These are phyloP conservation scores for Prunus armeniaca DNA, from an alignment of 306 rosid genomes.

Conservation along the genomic window DNA sequence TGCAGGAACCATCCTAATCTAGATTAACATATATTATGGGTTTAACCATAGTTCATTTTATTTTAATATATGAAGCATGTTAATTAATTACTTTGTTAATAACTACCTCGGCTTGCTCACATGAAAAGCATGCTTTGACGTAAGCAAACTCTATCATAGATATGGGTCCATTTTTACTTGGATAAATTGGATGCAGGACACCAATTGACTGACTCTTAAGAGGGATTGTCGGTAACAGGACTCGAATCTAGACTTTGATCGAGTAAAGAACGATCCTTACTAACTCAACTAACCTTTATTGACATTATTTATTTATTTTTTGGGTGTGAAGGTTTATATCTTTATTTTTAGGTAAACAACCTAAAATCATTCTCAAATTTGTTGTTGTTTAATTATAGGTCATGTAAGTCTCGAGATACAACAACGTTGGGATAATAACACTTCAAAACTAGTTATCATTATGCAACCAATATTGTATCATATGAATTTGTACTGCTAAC, in stretches of 20 bases:
- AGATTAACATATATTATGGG: constrained; percentile 36
- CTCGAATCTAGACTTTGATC: fast-evolving
- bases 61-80: constrained; percentile 28
- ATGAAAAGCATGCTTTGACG: constrained; percentile 50
- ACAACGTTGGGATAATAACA: background rate
- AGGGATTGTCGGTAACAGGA: fast-evolving
- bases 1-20: constrained; percentile 26
- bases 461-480: background rate
- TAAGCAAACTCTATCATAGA: constrained; percentile 20
- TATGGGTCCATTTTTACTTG: no score
- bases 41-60: constrained; percentile 16
- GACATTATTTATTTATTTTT: no score
- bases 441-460: background rate
- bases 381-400: no score
- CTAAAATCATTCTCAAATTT: no score
- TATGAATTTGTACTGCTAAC: constrained; percentile 1
- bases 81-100: constrained; percentile 16
- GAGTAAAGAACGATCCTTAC: no score
- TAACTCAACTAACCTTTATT: no score
- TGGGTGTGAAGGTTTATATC: no score
- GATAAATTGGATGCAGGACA: no score
- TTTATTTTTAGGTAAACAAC: no score
- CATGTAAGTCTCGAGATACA: no score
- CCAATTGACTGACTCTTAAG: no score
- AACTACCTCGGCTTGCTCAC: constrained; percentile 45